Conservation (phyloP, 2,329 filamentous ascomycete genomes). For the Cordyceps cateniannulata region DNA sequence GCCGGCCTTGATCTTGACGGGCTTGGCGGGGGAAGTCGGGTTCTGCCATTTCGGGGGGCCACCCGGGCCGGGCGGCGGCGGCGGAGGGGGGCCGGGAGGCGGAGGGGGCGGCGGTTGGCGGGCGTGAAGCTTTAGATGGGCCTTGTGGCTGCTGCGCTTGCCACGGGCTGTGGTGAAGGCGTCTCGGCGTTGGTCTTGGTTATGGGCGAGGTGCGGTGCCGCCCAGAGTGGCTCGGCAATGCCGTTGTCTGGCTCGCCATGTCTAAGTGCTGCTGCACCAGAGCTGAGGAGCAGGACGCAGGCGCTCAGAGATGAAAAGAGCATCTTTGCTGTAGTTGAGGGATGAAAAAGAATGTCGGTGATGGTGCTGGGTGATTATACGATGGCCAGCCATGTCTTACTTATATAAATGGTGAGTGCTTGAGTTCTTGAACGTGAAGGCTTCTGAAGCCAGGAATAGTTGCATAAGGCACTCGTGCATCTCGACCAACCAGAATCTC, state of each 20-base stretch:
- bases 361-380: neutral
- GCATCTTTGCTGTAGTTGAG: neutral
- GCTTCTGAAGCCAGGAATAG: neutral
- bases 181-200: neutral
- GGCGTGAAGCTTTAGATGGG: neutral
- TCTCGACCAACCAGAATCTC: neutral
- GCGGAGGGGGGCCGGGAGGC: neutral
- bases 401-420: neutral
- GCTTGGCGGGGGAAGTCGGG: neutral
- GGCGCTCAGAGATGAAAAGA: neutral
- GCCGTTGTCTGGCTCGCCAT: neutral
- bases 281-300: neutral
- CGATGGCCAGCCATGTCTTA: neutral
- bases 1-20: neutral
- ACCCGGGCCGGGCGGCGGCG: neutral
- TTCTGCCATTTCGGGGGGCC: neutral
- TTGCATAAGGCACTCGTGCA: neutral
- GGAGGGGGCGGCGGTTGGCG: neutral
- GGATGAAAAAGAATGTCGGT: neutral
- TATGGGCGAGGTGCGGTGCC: neutral
- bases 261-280: neutral
- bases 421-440: neutral
- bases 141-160: neutral
- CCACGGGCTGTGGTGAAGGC: neutral
- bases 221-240: neutral